phyloP scores from a whole-genome alignment of 805 yeast species.

The Wickerhamomyces subpelliculosus region DNA sequence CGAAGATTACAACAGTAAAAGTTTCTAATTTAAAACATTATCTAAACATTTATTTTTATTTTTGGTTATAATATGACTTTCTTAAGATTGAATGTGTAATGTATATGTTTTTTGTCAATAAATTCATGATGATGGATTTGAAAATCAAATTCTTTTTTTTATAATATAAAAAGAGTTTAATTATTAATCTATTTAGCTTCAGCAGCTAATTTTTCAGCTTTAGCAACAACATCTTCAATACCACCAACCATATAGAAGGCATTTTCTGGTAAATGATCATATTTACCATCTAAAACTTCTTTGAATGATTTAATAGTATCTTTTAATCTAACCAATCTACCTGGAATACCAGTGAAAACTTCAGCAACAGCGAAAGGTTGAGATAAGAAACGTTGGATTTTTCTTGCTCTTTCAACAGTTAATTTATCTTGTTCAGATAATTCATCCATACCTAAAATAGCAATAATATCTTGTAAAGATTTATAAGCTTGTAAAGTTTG shows the following conservation, averaged over 20 bases:
- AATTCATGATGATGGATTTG: too few species aligned
- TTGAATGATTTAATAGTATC: constrained; percentile 93
- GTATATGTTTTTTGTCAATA: not conserved
- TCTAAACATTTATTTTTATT: constrained; percentile 1
- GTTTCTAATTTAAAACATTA: not conserved
- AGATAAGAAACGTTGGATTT: constrained; percentile 99
- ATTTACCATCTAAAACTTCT: constrained; percentile 97
- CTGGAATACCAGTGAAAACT: constrained; percentile 99
- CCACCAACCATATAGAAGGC: constrained; percentile 99
- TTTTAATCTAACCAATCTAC: constrained; percentile 93
- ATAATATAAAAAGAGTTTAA: too few species aligned
- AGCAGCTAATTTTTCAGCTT: constrained; percentile 98
- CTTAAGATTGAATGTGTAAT: constrained; percentile 1
- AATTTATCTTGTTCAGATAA: constrained; percentile 97
- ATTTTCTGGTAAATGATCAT: constrained; percentile 97
- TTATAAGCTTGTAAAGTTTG: constrained; percentile 99
- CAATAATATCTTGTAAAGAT: constrained; percentile 99
- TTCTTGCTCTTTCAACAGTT: constrained; percentile 99
- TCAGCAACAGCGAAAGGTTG: constrained; percentile 99
- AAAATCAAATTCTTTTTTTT: too few species aligned
- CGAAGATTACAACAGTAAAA: too few species aligned
- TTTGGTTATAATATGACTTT: not conserved
- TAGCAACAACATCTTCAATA: constrained; percentile 96
- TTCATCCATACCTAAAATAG: constrained; percentile 99
- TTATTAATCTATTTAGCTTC: constrained; percentile 61